Conservation (phyloP, 495 filamentous ascomycete genomes). For the Penicillium coprophilum region DNA sequence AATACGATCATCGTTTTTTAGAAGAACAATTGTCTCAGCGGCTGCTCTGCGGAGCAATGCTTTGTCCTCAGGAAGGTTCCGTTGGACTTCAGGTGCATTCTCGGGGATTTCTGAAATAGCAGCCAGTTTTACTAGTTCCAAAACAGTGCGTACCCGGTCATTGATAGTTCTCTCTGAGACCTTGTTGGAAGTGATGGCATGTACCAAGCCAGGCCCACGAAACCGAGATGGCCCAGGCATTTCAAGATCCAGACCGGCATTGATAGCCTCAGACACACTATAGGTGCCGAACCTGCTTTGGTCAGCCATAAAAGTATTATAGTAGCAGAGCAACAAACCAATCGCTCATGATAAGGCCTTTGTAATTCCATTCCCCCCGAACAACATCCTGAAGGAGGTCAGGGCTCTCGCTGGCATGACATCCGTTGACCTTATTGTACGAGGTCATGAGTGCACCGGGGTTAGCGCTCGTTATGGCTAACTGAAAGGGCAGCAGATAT, state of each 20-base stretch:
- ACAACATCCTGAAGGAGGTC: constrained; percentile 50
- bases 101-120: no score
- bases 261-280: constrained; percentile 41
- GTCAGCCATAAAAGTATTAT: constrained; percentile 17
- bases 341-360: constrained; percentile 42
- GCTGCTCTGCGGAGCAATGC: no score
- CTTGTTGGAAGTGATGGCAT: no score
- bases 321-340: constrained; percentile 46
- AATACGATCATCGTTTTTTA: no score
- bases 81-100: no score
- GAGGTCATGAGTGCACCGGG: constrained; percentile 72
- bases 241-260: constrained; percentile 67
- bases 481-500: constrained; percentile 71
- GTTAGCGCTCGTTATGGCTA: constrained; percentile 51
- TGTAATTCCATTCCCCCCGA: constrained; percentile 66
- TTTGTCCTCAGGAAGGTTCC: no score
- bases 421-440: constrained; percentile 73
- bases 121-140: no score
- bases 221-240: constrained; percentile 64
- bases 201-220: constrained; percentile 45
- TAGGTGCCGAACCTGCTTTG: constrained; percentile 37
- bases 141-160: no score
- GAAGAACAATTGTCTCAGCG: no score
- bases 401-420: constrained; percentile 58
- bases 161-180: no score